Evolutionary conservation across 1,284 basidiomycete genomes (phyloP), one percentile per base, ranked within the genome.

Genomic region (Kalmanozyma brasiliensis): DNA sequence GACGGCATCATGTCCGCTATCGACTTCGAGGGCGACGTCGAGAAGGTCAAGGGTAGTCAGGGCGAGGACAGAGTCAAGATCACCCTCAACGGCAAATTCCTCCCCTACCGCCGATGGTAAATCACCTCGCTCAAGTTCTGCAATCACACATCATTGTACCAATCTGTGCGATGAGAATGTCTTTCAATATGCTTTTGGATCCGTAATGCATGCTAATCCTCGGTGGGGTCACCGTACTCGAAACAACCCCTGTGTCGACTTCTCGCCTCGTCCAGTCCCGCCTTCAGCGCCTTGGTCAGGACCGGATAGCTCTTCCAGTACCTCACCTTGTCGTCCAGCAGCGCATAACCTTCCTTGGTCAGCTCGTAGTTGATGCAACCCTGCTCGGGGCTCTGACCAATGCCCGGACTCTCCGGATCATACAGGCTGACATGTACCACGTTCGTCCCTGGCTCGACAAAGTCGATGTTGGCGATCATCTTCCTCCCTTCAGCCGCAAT

Each of bases 1-100:
- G 66, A 76, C 42, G 69, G 74, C 22, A 79, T 78, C 74, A 78
- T 78, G 76, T 68, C 65, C 20, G 76, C 76, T 2, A 79, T 79
- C 43, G 76, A 78, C 55, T 79, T 80, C 45, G 55, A 74, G 33
- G 78, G 77, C 19, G 60, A 73, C 33, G 70, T 80, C 8, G 76
- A 80, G 37, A 66, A 67, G 34, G 67, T 73, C 11, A 47, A 64
- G 16, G 76, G 77, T 47, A 68, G 62, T 10, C 55, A 62, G 30
- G 78, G 78, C 34, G 77, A 77, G 33, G 71, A 56, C 32, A 36
- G 76, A 24, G 74, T 78, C 52, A 74, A 70, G 52, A 77, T 80
- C 58, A 80, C 77, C 5, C 53, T 78, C 29, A 63, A 79, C 48
- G 76, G 77, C 45, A 79, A 79, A 48, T 77, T 78, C 55, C 44